Conservation (phyloP, 176 grass and related monocot species). For the Musa beccarii region DNA sequence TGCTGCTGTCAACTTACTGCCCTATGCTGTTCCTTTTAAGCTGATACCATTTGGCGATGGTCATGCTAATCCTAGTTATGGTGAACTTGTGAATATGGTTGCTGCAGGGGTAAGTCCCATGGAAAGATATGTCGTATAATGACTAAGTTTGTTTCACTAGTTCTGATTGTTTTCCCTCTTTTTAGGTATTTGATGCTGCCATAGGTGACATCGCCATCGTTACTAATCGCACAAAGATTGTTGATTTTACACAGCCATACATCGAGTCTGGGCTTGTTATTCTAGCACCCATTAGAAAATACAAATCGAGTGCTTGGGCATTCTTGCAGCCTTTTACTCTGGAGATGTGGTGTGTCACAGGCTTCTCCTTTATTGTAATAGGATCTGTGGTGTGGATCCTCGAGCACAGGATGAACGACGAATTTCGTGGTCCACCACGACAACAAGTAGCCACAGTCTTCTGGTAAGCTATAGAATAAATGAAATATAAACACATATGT, state of each 20-base stretch:
- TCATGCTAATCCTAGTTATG: conserved; percentile 59
- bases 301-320: conserved; percentile 65
- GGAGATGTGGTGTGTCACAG: conserved; percentile 80
- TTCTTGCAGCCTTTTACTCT: conserved; percentile 86
- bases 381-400: conserved; percentile 88
- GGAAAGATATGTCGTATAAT: not conserved
- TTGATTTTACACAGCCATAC: conserved; percentile 90
- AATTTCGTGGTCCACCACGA: conserved; percentile 69
- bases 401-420: conserved; percentile 90
- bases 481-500: no score
- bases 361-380: conserved; percentile 59
- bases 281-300: conserved; percentile 56
- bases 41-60: conserved; percentile 56
- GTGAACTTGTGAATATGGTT: conserved; percentile 45
- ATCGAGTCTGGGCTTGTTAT: conserved; percentile 84
- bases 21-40: conserved; percentile 59
- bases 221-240: conserved; percentile 46
- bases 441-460: conserved; percentile 72
- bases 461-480: conserved; percentile 37
- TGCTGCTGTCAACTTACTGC: conserved; percentile 65
- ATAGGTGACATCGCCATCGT: conserved; percentile 79
- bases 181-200: conserved; percentile 67
- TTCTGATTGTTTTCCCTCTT: not conserved
- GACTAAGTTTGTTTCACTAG: not conserved
- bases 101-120: conserved; percentile 54